A percentile compares a stretch with the other conserved stretches of the same genome.
phyloP scores from a whole-genome alignment of 2,329 filamentous ascomycete genomes.

The Rhexocercosporidium sp. region DNA sequence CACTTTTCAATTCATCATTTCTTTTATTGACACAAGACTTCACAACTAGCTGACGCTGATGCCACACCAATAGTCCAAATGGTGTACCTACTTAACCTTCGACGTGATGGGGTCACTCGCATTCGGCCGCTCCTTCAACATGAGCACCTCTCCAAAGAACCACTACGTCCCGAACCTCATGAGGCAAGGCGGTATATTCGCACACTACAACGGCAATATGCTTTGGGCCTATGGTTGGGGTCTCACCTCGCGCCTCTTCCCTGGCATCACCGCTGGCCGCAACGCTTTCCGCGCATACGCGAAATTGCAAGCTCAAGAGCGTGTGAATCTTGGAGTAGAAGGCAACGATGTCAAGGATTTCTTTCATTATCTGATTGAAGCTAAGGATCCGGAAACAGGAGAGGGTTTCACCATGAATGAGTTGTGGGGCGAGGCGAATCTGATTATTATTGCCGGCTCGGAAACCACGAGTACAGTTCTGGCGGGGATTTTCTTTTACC shows the following conservation, averaged over 20 bases:
- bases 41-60: neutral
- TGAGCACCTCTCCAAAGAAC: conserved; percentile 33
- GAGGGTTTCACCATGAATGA: conserved; percentile 43
- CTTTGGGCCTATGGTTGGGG: neutral
- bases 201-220: neutral
- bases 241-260: neutral
- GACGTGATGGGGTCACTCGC: conserved; percentile 50
- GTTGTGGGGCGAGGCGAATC: conserved; percentile 25
- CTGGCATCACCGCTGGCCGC: neutral
- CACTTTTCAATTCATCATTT: neutral
- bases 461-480: conserved; percentile 45
- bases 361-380: conserved; percentile 75
- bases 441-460: conserved; percentile 36
- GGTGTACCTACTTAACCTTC: conserved; percentile 19
- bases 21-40: neutral
- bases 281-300: neutral
- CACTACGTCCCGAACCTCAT: neutral
- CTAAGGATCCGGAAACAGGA: conserved; percentile 72
- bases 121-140: conserved; percentile 53
- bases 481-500: conserved; percentile 21
- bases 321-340: neutral
- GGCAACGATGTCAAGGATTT: conserved; percentile 41
- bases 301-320: neutral
- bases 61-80: neutral
- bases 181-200: neutral